A percentile compares a stretch with the other conserved stretches of the same genome.
Conservation (phyloP, 306 rosid species). For the Pyrus communis region DNA sequence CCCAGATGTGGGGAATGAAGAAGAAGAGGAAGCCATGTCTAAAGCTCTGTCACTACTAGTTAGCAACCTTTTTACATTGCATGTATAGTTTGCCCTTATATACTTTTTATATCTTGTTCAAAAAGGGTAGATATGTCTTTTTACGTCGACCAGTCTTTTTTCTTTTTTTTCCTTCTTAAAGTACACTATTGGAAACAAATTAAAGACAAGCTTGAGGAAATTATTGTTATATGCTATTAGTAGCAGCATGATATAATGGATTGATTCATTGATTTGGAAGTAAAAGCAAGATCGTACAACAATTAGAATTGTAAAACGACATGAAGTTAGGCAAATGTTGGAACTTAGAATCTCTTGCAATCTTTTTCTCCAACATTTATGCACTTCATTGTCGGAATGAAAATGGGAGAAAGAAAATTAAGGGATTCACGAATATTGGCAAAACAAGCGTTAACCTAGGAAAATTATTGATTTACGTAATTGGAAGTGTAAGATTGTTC, state of each 20-base stretch:
- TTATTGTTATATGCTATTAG: neutral
- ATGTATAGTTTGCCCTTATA: neutral
- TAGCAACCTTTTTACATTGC: neutral
- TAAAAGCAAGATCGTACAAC: neutral
- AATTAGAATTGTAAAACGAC: neutral
- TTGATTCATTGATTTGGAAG: neutral
- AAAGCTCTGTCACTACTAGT: neutral
- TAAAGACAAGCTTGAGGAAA: neutral
- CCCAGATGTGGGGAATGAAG: neutral
- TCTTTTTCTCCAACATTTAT: too few species aligned
- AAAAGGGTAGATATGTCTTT: neutral
- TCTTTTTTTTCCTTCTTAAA: too few species aligned
- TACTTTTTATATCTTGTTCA: neutral
- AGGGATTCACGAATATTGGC: too few species aligned
- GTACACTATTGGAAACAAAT: neutral
- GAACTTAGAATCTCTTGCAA: too few species aligned
- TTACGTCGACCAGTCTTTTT: too few species aligned
- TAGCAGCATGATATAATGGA: neutral
- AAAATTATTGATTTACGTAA: too few species aligned
- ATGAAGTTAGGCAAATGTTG: too few species aligned
- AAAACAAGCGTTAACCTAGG: too few species aligned
- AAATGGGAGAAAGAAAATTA: too few species aligned
- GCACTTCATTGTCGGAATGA: too few species aligned
- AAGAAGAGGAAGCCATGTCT: conserved; percentile 25
- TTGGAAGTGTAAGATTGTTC: too few species aligned